Percentiles rank a stretch among this genome's conserved stretches.
Conservation (phyloP, 2,329 filamentous ascomycete genomes). For the Paracoccidioides brasiliensis region DNA sequence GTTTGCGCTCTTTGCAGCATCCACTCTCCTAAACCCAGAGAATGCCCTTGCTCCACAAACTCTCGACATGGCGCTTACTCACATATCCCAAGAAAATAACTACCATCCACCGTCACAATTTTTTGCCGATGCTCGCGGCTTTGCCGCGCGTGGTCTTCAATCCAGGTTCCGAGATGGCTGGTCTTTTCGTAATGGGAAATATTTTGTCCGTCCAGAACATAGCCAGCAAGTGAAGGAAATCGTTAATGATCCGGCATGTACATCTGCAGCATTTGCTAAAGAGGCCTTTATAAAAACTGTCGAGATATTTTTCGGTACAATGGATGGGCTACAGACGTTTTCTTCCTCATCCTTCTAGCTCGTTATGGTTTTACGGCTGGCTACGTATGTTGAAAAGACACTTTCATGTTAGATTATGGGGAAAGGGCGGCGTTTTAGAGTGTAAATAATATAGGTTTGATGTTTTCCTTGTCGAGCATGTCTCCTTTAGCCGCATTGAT, state of each 20-base stretch:
- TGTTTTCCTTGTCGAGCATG: not conserved
- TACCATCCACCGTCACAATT: constrained; percentile 7
- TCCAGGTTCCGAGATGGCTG: constrained; percentile 35
- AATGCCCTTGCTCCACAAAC: constrained; percentile 7
- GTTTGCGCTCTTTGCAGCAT: constrained; percentile 24
- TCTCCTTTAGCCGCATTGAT: not conserved
- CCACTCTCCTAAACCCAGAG: constrained; percentile 16
- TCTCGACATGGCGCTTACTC: constrained; percentile 11
- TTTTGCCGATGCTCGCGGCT: constrained; percentile 17
- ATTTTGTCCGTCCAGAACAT: constrained; percentile 36
- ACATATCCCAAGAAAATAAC: not conserved
- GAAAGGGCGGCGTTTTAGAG: not conserved
- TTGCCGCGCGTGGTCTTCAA: constrained; percentile 31
- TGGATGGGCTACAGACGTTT: constrained; percentile 12
- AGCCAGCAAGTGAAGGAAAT: constrained; percentile 33
- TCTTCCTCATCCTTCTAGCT: constrained; percentile 1
- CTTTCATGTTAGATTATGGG: not conserved
- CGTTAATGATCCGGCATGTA: constrained; percentile 20
- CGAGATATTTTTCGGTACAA: constrained; percentile 12
- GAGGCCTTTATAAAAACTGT: constrained; percentile 16
- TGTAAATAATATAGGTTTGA: not conserved
- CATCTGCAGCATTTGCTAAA: constrained; percentile 13
- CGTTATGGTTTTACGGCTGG: not conserved
- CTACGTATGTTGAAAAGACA: not conserved
- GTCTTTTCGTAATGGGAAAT: constrained; percentile 30